Evolutionary conservation across 148 eudicot species (phyloP).

Genomic region (Spergularia marina): DNA sequence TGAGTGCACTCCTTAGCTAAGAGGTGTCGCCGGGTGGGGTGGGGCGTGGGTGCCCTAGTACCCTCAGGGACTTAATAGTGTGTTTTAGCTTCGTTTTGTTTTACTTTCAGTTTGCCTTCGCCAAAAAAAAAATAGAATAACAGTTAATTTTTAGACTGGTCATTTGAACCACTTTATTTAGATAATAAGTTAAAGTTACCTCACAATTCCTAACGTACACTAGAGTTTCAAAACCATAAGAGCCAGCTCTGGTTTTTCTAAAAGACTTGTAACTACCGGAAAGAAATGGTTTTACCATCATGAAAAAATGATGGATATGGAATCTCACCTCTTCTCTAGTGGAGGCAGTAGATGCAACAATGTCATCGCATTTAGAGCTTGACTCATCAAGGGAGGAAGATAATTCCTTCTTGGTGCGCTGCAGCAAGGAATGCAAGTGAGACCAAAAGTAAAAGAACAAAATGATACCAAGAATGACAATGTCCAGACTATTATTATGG

Average conservation of each 20-base stretch:
- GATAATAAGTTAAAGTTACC: background rate
- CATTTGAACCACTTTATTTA: background rate
- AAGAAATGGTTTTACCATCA: background rate
- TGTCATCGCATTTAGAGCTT: constrained; percentile 24
- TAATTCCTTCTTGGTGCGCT: constrained; percentile 23
- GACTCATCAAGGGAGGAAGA: constrained; percentile 28
- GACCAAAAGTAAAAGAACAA: background rate
- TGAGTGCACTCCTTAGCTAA: too few species aligned
- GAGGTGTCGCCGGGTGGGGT: too few species aligned
- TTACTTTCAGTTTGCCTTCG: too few species aligned
- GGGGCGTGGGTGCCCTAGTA: too few species aligned
- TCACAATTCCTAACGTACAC: background rate
- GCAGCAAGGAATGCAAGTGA: constrained; percentile 4
- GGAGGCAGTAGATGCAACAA: constrained; percentile 14
- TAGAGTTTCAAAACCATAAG: background rate
- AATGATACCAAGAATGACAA: background rate
- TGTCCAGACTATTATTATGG: background rate
- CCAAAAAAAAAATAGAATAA: too few species aligned
- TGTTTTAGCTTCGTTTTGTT: too few species aligned
- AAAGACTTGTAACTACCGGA: background rate
- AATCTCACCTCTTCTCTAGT: constrained; percentile 28
- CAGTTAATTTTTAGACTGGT: too few species aligned
- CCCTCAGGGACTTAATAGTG: too few species aligned
- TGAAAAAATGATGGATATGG: constrained; percentile 2
- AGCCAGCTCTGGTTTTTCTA: background rate